phyloP scores from a whole-genome alignment of 2,329 filamentous ascomycete genomes.

The Phoma sp. region DNA sequence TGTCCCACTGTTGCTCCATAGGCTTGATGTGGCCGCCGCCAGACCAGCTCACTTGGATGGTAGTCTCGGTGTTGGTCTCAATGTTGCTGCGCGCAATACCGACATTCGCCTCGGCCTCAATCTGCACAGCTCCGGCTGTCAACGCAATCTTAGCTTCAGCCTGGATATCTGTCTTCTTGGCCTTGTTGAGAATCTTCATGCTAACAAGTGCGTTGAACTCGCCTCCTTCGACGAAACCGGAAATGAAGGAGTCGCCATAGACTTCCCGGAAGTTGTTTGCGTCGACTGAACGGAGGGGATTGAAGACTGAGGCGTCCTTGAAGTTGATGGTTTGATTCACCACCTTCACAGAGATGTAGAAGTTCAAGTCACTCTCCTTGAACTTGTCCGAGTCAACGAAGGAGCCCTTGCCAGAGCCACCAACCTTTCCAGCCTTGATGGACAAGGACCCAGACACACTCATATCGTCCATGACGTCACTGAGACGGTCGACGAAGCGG shows the following conservation, averaged over 20 bases:
- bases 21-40: constrained; percentile 23
- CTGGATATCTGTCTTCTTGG: constrained; percentile 9
- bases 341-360: constrained; percentile 27
- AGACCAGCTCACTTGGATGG: constrained; percentile 21
- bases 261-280: constrained; percentile 14
- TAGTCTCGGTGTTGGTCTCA: constrained; percentile 14
- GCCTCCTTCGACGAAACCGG: constrained; percentile 21
- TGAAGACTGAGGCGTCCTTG: constrained; percentile 29
- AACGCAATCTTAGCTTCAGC: constrained; percentile 11
- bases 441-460: constrained; percentile 15
- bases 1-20: constrained; percentile 12
- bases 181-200: constrained; percentile 14
- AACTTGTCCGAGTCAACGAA: constrained; percentile 21
- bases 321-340: constrained; percentile 33
- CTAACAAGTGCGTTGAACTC: constrained; percentile 19
- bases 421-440: constrained; percentile 19
- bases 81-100: constrained; percentile 10
- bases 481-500: constrained; percentile 29
- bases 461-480: constrained; percentile 25
- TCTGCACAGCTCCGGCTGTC: constrained; percentile 2
- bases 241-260: constrained; percentile 23
- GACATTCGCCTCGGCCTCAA: constrained; percentile 2
- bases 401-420: constrained; percentile 6
- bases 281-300: constrained; percentile 20
- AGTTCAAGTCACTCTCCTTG: constrained; percentile 40